phyloP scores from a whole-genome alignment of 2,329 filamentous ascomycete genomes.

The Raffaelea arxii region DNA sequence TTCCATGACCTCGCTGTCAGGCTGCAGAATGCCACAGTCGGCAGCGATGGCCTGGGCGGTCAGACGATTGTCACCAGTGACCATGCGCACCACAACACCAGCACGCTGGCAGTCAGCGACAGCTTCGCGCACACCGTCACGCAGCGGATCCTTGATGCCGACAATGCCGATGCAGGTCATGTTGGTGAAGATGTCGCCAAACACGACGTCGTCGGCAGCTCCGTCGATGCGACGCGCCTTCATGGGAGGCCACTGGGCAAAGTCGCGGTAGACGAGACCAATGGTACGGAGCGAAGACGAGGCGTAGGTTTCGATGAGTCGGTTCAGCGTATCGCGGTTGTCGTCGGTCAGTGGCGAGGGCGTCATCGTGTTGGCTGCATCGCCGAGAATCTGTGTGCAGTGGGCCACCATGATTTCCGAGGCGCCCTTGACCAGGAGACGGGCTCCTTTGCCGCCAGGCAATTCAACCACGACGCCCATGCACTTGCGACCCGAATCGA shows the following conservation, averaged over 20 bases:
- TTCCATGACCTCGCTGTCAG: constrained; percentile 63
- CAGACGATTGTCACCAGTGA: constrained; percentile 72
- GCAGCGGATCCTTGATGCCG: constrained; percentile 73
- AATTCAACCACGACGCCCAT: constrained; percentile 51
- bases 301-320: constrained; percentile 69
- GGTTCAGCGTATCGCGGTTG: constrained; percentile 47
- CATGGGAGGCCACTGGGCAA: constrained; percentile 72
- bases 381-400: constrained; percentile 40
- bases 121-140: constrained; percentile 63
- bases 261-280: constrained; percentile 74
- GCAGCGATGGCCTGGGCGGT: constrained; percentile 71
- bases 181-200: constrained; percentile 56
- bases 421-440: constrained; percentile 54
- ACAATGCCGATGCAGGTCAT: constrained; percentile 63
- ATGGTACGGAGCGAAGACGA: constrained; percentile 75
- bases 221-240: constrained; percentile 43
- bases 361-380: constrained; percentile 36
- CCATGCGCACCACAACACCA: constrained; percentile 75
- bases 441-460: constrained; percentile 35
- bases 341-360: constrained; percentile 37
- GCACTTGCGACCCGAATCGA: constrained; percentile 67
- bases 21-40: constrained; percentile 66
- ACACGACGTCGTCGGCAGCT: constrained; percentile 50
- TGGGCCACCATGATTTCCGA: constrained; percentile 53
- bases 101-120: constrained; percentile 65